Conservation (phyloP, 345 rosid species). For the Mercurialis annua region DNA sequence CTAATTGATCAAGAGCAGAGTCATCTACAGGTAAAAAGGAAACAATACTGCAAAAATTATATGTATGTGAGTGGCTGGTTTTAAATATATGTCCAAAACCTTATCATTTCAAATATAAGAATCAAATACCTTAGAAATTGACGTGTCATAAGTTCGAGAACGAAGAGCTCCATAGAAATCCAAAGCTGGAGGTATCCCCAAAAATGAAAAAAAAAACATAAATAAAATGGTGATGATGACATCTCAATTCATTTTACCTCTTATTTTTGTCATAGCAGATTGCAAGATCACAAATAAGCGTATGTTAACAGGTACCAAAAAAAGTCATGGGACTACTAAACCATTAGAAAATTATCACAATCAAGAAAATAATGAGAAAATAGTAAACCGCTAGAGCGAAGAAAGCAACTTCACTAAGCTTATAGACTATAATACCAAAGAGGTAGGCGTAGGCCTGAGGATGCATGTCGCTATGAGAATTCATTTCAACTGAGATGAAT, state of each 20-base stretch:
- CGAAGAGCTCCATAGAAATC: conserved; percentile 95
- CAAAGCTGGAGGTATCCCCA: conserved; percentile 50
- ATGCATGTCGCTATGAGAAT: neutral
- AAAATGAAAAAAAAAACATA: conserved; percentile 15
- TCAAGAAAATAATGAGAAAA: no score
- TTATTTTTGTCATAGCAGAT: neutral
- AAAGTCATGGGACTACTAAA: neutral
- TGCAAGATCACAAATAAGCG: neutral
- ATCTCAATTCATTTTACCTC: neutral
- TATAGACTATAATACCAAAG: no score
- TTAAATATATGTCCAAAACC: neutral
- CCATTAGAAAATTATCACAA: neutral
- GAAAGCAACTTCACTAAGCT: no score
- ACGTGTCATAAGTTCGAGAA: conserved; percentile 83
- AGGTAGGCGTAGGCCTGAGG: no score
- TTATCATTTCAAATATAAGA: conserved; percentile 1
- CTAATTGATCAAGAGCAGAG: neutral
- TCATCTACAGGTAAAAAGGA: neutral
- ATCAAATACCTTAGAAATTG: conserved; percentile 65
- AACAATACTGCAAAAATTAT: neutral
- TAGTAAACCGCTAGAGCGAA: no score
- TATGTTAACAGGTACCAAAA: neutral
- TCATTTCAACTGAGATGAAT: neutral
- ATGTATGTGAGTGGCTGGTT: neutral
- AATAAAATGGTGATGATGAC: neutral